Evolutionary conservation across 1,284 basidiomycete species (phyloP).

Genomic region (Hymenochaete sp.): DNA sequence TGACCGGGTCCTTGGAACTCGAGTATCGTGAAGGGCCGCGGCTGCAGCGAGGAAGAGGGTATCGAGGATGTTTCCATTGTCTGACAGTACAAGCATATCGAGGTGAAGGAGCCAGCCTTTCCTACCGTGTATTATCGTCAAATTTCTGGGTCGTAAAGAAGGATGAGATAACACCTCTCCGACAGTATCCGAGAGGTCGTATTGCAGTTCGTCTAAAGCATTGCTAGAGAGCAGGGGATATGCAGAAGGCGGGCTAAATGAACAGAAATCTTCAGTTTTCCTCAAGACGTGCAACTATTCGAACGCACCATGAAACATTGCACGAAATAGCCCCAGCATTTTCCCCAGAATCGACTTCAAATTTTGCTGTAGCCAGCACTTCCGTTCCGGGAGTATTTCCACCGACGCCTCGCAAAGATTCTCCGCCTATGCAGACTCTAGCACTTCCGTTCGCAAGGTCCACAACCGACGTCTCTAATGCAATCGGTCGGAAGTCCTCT

Average conservation of each 20-base stretch:
- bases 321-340: conserved; percentile 55
- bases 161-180: conserved; percentile 52
- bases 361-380: conserved; percentile 58
- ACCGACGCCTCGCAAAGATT: conserved; percentile 37
- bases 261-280: background rate
- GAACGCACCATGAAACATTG: conserved; percentile 63
- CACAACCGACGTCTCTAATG: conserved; percentile 66
- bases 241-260: conserved; percentile 60
- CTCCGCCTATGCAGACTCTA: conserved; percentile 54
- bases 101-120: conserved; percentile 65
- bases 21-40: conserved; percentile 72
- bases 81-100: conserved; percentile 60
- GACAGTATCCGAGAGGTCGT: conserved; percentile 53
- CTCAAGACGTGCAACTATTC: conserved; percentile 4
- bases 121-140: conserved; percentile 51
- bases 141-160: conserved; percentile 51
- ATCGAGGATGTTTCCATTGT: conserved; percentile 66
- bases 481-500: conserved; percentile 53
- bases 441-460: conserved; percentile 76
- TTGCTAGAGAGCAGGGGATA: conserved; percentile 56
- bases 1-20: conserved; percentile 60
- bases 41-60: conserved; percentile 68
- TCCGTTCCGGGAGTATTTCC: conserved; percentile 47
- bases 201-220: conserved; percentile 63
- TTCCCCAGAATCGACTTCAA: conserved; percentile 56